A percentile compares a stretch with the other conserved stretches of the same genome.
Conservation (phyloP, 129 eudicot genomes). For the Flaveria trinervia region DNA sequence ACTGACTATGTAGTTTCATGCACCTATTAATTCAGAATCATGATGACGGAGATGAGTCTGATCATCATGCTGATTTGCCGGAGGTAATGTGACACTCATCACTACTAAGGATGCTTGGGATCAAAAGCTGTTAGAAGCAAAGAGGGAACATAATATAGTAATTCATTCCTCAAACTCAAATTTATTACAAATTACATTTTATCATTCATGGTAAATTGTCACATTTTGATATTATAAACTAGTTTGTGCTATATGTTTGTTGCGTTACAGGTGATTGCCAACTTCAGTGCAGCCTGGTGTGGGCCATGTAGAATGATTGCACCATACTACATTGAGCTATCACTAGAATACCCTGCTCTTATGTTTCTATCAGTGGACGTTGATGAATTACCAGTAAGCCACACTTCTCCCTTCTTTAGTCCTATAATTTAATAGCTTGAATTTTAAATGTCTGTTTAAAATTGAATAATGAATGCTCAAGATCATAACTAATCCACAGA, state of each 20-base stretch:
- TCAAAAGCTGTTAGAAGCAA: constrained; percentile 39
- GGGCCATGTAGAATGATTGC: constrained; percentile 74
- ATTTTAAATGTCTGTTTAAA: background rate
- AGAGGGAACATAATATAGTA: constrained; percentile 35
- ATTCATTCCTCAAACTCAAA: constrained; percentile 1
- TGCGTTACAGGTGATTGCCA: constrained; percentile 65
- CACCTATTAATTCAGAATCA: no score
- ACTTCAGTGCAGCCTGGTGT: constrained; percentile 92
- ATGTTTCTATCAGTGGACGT: constrained; percentile 66
- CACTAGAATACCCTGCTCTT: constrained; percentile 58
- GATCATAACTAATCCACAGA: background rate
- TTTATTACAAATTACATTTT: no score
- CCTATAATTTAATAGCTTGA: no score
- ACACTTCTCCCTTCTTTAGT: background rate
- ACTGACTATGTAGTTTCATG: constrained; percentile 3
- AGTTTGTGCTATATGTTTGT: no score
- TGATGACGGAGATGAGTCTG: no score
- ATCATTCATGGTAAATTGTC: no score
- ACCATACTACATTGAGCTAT: constrained; percentile 62
- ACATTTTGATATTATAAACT: no score
- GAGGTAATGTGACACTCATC: constrained; percentile 43
- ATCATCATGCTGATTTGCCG: constrained; percentile 10
- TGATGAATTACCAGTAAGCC: constrained; percentile 65
- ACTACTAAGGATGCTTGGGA: constrained; percentile 44
- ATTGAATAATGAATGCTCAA: background rate